These are phyloP conservation scores for Silene uniflora DNA, from an alignment of 148 eudicot species.

Conservation along the genomic window DNA sequence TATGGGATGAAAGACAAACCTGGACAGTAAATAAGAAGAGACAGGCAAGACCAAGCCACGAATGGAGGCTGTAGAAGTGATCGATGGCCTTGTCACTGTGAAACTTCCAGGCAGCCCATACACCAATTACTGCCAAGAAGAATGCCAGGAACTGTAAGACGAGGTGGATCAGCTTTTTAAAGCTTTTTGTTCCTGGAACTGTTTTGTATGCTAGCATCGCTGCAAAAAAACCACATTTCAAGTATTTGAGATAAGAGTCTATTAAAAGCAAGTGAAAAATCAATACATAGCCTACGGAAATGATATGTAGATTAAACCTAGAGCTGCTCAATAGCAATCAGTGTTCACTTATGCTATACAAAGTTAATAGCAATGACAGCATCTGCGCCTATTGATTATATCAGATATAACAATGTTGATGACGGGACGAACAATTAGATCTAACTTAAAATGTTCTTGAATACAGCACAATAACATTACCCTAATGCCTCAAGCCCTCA, in stretches of 20 bases:
- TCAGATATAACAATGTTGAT: background rate
- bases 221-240: slow-evolving; percentile 32
- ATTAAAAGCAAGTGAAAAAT: background rate
- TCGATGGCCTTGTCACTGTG: slow-evolving; percentile 79
- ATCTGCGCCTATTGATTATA: background rate
- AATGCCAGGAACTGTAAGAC: slow-evolving; percentile 65
- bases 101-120: slow-evolving; percentile 82
- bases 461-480: background rate
- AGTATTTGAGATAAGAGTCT: no score
- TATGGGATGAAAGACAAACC: slow-evolving; percentile 37
- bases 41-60: slow-evolving; percentile 88
- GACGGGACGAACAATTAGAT: background rate
- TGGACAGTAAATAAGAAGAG: slow-evolving; percentile 65
- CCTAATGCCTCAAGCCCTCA: background rate
- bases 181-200: slow-evolving; percentile 71
- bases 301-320: background rate
- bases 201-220: slow-evolving; percentile 97
- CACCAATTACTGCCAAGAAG: slow-evolving; percentile 58
- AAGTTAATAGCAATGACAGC: no score
- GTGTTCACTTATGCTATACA: background rate
- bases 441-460: background rate
- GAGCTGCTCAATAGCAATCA: background rate
- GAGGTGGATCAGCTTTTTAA: slow-evolving; percentile 71
- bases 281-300: background rate
- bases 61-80: slow-evolving; percentile 91